Percentiles rank a stretch among this genome's conserved stretches.
Conservation (phyloP, 2,329 filamentous ascomycete genomes). For the Sporothrix mexicana region DNA sequence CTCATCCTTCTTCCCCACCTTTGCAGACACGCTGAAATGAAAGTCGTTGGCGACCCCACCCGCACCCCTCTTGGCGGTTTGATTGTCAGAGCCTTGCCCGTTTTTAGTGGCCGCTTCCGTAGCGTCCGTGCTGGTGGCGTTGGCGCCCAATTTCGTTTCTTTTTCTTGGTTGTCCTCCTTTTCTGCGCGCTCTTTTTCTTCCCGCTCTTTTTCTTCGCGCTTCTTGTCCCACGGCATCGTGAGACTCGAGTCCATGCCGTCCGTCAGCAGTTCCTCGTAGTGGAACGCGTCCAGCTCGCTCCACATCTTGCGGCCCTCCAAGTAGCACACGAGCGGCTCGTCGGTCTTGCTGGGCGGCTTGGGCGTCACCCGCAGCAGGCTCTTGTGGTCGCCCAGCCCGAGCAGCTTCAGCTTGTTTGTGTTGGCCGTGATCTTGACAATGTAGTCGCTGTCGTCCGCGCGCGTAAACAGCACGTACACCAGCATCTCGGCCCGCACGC, state of each 20-base stretch:
- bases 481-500: constrained; percentile 29
- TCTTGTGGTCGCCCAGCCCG: constrained; percentile 28
- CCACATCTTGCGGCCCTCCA: constrained; percentile 26
- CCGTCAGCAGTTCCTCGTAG: constrained; percentile 25
- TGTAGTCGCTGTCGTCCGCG: constrained; percentile 29
- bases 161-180: not conserved
- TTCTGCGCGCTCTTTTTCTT: constrained; percentile 11
- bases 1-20: too few species aligned
- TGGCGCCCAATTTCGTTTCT: not conserved
- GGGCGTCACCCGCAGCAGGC: constrained; percentile 24
- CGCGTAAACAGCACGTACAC: constrained; percentile 32
- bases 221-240: constrained; percentile 27
- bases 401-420: not conserved
- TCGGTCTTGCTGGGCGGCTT: not conserved
- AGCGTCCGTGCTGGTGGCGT: not conserved
- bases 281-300: not conserved
- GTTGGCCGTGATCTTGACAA: constrained; percentile 30
- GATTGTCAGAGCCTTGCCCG: constrained; percentile 20
- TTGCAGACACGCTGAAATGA: too few species aligned
- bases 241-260: constrained; percentile 11
- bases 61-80: not conserved
- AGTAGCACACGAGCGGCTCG: constrained; percentile 20
- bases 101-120: constrained; percentile 19
- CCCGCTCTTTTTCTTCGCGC: constrained; percentile 13
- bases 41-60: too few species aligned